phyloP scores from a whole-genome alignment of 345 rosid genomes.

The Pelargonium nanum region DNA sequence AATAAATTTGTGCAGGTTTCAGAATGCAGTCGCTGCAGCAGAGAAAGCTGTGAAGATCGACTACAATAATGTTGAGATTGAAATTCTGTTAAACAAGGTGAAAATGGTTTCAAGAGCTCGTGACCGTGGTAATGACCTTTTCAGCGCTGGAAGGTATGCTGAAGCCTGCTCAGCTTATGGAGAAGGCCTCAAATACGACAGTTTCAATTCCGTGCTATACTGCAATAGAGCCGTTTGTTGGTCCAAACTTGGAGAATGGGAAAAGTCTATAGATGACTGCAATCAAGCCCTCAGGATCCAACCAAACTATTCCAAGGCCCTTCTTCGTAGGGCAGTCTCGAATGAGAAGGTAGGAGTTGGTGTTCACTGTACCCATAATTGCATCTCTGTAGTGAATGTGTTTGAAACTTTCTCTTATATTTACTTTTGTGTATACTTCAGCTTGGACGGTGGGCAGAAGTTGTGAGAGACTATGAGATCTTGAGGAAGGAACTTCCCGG shows the following conservation, averaged over 20 bases:
- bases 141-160: slow-evolving; percentile 55
- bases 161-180: slow-evolving; percentile 92
- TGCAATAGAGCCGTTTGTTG: slow-evolving; percentile 98
- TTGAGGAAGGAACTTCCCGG: slow-evolving; percentile 75
- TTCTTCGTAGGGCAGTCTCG: slow-evolving; percentile 83
- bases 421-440: slow-evolving; percentile 11
- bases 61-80: slow-evolving; percentile 46
- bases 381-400: background rate
- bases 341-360: slow-evolving; percentile 63
- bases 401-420: background rate
- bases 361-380: slow-evolving; percentile 1
- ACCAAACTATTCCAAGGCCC: slow-evolving; percentile 71
- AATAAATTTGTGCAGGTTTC: slow-evolving; percentile 80
- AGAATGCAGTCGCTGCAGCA: slow-evolving; percentile 68
- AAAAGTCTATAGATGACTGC: slow-evolving; percentile 79
- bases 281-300: slow-evolving; percentile 66
- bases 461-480: slow-evolving; percentile 73
- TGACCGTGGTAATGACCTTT: slow-evolving; percentile 70
- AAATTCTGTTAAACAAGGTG: slow-evolving; percentile 50
- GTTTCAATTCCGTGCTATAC: slow-evolving; percentile 64
- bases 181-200: slow-evolving; percentile 72
- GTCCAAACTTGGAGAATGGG: slow-evolving; percentile 88
- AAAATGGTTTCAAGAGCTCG: slow-evolving; percentile 67
- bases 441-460: slow-evolving; percentile 81
- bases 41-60: slow-evolving; percentile 63